Evolutionary conservation across 2,329 filamentous ascomycete species (phyloP).

Genomic region (Apiospora koreana): DNA sequence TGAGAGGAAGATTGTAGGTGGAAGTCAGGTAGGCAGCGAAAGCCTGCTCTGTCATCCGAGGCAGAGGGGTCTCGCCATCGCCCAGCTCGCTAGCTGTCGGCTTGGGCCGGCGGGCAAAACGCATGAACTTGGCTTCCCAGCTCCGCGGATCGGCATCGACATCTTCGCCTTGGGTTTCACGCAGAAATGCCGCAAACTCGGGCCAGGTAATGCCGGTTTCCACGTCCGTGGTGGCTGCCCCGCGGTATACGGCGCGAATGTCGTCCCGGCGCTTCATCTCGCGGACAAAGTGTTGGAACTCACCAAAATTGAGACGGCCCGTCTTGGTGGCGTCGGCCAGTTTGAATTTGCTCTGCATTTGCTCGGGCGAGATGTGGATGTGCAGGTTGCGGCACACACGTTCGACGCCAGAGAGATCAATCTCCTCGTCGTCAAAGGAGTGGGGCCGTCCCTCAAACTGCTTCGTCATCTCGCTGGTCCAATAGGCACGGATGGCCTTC

Average conservation of each 20-base stretch:
- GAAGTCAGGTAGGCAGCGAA: conserved; percentile 80
- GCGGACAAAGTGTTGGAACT: conserved; percentile 83
- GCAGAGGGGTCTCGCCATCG: conserved; percentile 46
- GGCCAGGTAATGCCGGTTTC: conserved; percentile 67
- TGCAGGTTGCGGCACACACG: conserved; percentile 86
- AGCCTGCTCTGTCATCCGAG: conserved; percentile 73
- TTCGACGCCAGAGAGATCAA: conserved; percentile 78
- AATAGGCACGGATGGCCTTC: conserved; percentile 79
- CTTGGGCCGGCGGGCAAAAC: conserved; percentile 63
- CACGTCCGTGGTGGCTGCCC: conserved; percentile 53
- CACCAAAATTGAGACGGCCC: conserved; percentile 71
- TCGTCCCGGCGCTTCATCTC: conserved; percentile 84
- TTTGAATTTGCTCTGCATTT: conserved; percentile 73
- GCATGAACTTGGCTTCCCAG: conserved; percentile 75
- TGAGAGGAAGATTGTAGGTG: conserved; percentile 68
- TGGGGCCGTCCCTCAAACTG: conserved; percentile 57
- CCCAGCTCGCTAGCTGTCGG: conserved; percentile 44
- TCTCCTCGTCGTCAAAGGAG: conserved; percentile 62
- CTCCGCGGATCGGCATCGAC: conserved; percentile 63
- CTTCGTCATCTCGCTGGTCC: conserved; percentile 80
- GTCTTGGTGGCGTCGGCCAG: conserved; percentile 66
- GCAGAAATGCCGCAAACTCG: conserved; percentile 78
- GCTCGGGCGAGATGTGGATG: conserved; percentile 81
- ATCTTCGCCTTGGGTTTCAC: conserved; percentile 73
- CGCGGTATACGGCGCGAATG: conserved; percentile 71